Evolutionary conservation across 306 rosid species (phyloP).

Genomic region (Biancaea sappan): DNA sequence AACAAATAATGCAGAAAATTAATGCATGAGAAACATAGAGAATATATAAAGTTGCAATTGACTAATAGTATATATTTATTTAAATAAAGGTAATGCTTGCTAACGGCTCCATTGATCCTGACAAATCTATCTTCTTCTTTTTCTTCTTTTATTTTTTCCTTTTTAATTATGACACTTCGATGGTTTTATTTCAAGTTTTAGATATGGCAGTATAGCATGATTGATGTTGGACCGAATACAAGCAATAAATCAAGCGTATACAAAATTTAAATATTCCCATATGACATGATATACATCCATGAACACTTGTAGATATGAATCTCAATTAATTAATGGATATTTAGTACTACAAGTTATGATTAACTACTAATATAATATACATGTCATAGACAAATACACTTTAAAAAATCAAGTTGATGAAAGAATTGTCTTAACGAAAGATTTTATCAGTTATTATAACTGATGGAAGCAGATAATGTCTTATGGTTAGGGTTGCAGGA

Average conservation of each 20-base stretch:
- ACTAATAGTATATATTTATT: not conserved
- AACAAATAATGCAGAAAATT: not conserved
- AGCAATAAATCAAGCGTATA: conserved; percentile 14
- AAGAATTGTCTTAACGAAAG: conserved; percentile 20
- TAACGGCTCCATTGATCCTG: not conserved
- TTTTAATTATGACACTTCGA: not conserved
- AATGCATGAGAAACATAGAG: not conserved
- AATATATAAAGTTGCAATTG: not conserved
- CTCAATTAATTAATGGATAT: conserved; percentile 4
- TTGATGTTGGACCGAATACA: conserved; percentile 29
- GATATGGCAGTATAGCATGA: not conserved
- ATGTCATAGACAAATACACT: conserved; percentile 6
- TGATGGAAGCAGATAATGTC: conserved; percentile 19
- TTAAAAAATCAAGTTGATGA: conserved; percentile 10
- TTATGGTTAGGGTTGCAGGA: not conserved
- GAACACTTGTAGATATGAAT: not conserved
- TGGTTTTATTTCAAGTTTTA: conserved; percentile 1
- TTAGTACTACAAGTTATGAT: not conserved
- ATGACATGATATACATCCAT: conserved; percentile 6
- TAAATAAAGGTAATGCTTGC: not conserved
- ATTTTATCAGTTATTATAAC: not conserved
- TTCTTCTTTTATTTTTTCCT: not conserved
- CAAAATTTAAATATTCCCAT: not conserved
- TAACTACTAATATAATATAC: not conserved
- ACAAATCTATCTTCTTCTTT: not conserved